phyloP scores from a whole-genome alignment of 768 basidiomycete genomes.

The Tylopilus felleus region DNA sequence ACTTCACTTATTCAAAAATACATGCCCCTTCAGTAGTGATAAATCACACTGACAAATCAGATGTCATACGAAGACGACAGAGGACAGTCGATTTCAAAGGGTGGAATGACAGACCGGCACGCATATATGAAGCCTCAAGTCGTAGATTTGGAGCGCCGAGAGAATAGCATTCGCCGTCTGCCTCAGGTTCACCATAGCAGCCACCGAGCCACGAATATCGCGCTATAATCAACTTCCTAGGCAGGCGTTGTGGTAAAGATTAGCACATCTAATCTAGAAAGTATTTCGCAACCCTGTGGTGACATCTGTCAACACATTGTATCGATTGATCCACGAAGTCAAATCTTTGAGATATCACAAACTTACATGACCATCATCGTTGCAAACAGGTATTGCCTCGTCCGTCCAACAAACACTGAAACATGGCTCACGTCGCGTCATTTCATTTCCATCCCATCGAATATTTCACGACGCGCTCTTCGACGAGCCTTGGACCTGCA shows the following conservation, averaged over 20 bases:
- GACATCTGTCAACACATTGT: neutral
- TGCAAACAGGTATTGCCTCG: neutral
- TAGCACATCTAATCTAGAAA: neutral
- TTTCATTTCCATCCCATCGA: neutral
- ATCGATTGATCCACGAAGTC: neutral
- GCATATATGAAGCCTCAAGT: slow-evolving; percentile 4
- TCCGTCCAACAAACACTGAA: neutral
- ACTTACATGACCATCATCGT: slow-evolving; percentile 1
- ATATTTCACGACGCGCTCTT: slow-evolving; percentile 20
- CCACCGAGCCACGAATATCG: neutral
- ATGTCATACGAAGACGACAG: neutral
- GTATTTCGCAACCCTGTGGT: neutral
- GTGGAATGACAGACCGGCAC: neutral
- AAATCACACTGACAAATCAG: neutral
- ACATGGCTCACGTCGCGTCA: neutral
- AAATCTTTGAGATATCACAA: neutral
- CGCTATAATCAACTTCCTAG: too few species aligned
- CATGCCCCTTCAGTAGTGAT: too few species aligned
- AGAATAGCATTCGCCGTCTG: neutral
- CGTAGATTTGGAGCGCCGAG: neutral
- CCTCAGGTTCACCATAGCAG: neutral
- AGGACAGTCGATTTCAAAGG: neutral
- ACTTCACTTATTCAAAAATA: neutral
- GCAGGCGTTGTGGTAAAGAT: neutral
- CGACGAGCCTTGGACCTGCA: slow-evolving; percentile 10